Percentiles rank a stretch among this genome's conserved stretches.
These are phyloP conservation scores for Coniophora puteana DNA, from an alignment of 1,284 basidiomycete genomes.

Conservation along the genomic window DNA sequence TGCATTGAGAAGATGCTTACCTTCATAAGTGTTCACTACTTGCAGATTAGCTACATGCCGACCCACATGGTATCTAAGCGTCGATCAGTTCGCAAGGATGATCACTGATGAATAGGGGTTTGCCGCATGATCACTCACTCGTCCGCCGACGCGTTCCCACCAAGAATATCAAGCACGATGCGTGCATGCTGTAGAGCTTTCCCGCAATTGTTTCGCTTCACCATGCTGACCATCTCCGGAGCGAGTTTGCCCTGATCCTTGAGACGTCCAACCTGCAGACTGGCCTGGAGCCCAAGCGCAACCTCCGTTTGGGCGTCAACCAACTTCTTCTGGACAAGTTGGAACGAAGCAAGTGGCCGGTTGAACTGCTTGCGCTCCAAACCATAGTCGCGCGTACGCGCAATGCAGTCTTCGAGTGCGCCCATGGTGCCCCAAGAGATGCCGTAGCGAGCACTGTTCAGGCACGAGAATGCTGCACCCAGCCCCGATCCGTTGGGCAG, in stretches of 20 bases:
- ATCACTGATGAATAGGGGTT: neutral
- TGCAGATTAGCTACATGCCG: constrained; percentile 90
- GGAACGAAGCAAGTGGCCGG: constrained; percentile 90
- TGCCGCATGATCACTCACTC: constrained; percentile 52
- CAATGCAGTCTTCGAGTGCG: constrained; percentile 89
- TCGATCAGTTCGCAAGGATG: neutral
- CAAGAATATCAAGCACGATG: constrained; percentile 81
- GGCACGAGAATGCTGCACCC: constrained; percentile 83
- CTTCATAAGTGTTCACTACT: constrained; percentile 92
- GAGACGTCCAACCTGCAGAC: constrained; percentile 81
- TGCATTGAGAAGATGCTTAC: constrained; percentile 32
- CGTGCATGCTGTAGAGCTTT: constrained; percentile 85
- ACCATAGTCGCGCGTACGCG: constrained; percentile 78
- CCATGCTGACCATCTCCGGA: constrained; percentile 92
- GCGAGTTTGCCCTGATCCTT: constrained; percentile 81
- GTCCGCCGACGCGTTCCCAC: constrained; percentile 87
- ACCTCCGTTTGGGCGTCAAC: constrained; percentile 89
- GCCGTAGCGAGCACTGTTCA: constrained; percentile 86
- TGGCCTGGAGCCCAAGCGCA: constrained; percentile 79
- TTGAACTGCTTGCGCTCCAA: constrained; percentile 90
- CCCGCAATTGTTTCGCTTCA: constrained; percentile 96
- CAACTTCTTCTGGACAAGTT: constrained; percentile 95
- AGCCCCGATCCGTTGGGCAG: constrained; percentile 78
- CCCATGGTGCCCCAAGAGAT: constrained; percentile 96
- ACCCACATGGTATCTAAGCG: constrained; percentile 77